These are phyloP conservation scores for Phytophthora lateralis DNA, from an alignment of 352 stramenopile species.

Conservation along the genomic window DNA sequence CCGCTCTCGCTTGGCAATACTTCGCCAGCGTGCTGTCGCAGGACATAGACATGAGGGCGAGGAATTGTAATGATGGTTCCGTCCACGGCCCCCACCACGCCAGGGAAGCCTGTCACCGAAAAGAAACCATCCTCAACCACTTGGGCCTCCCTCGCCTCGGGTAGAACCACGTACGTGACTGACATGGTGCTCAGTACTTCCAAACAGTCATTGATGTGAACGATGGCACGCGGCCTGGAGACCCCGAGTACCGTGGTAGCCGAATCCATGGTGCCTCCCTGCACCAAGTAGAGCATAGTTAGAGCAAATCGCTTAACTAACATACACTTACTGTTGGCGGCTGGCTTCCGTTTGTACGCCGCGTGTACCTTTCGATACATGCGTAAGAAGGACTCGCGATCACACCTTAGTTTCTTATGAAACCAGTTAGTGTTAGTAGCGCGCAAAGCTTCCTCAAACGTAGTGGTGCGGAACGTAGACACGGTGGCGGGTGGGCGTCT, in stretches of 20 bases:
- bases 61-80: too few relatives aligned
- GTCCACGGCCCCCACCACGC: too few relatives aligned
- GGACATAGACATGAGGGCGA: too few relatives aligned
- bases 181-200: too few relatives aligned
- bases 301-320: constrained; percentile 24
- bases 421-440: constrained; percentile 15
- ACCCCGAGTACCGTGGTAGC: constrained; percentile 16
- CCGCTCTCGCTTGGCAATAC: constrained; percentile 2
- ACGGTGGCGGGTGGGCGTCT: not conserved
- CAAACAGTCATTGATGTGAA: constrained; percentile 10
- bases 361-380: constrained; percentile 4
- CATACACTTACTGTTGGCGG: constrained; percentile 25
- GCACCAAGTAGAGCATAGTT: constrained; percentile 22
- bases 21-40: constrained; percentile 9
- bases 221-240: constrained; percentile 11
- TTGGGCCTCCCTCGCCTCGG: not conserved
- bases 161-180: too few relatives aligned
- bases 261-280: constrained; percentile 16
- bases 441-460: constrained; percentile 8
- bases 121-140: not conserved
- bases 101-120: not conserved
- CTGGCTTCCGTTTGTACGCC: constrained; percentile 12
- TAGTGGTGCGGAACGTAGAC: constrained; percentile 15
- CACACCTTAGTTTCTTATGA: constrained; percentile 22
- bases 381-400: constrained; percentile 7